Percentiles rank a stretch among this genome's conserved stretches.
Evolutionary conservation across 2,329 filamentous ascomycete species (phyloP).

Genomic region (Claviceps sp.): DNA sequence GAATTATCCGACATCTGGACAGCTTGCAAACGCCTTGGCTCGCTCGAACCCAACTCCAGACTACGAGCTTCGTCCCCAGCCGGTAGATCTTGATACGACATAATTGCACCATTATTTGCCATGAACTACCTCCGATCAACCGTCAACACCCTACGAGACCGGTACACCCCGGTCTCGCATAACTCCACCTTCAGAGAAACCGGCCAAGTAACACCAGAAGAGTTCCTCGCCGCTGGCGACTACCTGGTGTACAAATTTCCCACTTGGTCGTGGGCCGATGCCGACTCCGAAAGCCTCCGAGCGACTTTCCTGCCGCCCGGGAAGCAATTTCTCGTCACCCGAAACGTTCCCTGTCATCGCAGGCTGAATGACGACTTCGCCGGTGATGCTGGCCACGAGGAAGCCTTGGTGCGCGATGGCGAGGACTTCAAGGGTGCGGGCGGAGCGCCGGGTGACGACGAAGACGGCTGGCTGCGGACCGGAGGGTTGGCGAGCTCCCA

Average conservation of each 20-base stretch:
- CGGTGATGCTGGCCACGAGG: conserved; percentile 73
- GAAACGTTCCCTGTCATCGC: conserved; percentile 85
- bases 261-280: conserved; percentile 92
- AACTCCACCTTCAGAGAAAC: conserved; percentile 89
- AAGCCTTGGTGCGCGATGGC: conserved; percentile 72
- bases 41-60: too few relatives aligned
- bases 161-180: conserved; percentile 76
- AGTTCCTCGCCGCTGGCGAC: conserved; percentile 91
- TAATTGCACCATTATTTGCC: background rate
- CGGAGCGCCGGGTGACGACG: conserved; percentile 40
- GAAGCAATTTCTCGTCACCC: conserved; percentile 92
- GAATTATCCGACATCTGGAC: too few relatives aligned
- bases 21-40: too few relatives aligned
- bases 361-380: conserved; percentile 89
- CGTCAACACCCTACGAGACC: conserved; percentile 82
- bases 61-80: too few relatives aligned
- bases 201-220: conserved; percentile 91
- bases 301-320: conserved; percentile 69
- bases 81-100: too few relatives aligned
- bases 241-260: conserved; percentile 99
- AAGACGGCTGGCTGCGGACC: conserved; percentile 86
- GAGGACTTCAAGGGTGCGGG: conserved; percentile 42
- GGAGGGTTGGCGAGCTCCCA: conserved; percentile 65
- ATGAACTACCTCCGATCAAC: conserved; percentile 93
- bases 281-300: conserved; percentile 66